Evolutionary conservation across 2,329 filamentous ascomycete species (phyloP).

Genomic region (Botrytis paeoniae): DNA sequence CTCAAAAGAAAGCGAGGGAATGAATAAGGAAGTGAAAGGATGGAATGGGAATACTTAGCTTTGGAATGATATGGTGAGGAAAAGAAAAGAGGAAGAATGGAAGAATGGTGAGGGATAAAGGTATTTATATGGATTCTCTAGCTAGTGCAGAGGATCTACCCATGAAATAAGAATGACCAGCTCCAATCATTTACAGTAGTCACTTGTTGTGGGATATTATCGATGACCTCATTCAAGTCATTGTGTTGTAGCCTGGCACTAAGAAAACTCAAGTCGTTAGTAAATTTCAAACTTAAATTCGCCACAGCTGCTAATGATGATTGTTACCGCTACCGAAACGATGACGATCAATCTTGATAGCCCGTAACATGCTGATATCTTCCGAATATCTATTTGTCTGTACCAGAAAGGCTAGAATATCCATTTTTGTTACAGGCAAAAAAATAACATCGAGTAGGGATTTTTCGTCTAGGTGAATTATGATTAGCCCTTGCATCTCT

Average conservation of each 20-base stretch:
- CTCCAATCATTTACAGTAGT: not conserved
- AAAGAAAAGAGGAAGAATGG: not conserved
- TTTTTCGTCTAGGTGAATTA: not conserved
- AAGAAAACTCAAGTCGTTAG: not conserved
- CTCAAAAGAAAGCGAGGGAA: no score
- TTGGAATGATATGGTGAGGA: not conserved
- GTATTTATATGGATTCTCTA: not conserved
- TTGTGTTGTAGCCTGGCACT: not conserved
- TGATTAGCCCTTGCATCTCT: not conserved
- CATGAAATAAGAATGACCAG: not conserved
- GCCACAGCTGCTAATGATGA: not conserved
- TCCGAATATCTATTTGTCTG: not conserved
- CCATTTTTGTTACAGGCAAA: not conserved
- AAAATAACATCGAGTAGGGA: not conserved
- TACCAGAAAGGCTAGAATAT: not conserved
- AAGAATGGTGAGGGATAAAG: not conserved
- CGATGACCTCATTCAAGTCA: not conserved
- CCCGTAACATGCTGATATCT: fast-evolving
- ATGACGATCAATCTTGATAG: fast-evolving
- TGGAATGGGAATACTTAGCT: not conserved
- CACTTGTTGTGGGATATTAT: not conserved
- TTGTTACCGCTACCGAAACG: not conserved
- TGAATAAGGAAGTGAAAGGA: not conserved
- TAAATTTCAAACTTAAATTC: not conserved
- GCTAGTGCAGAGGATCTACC: not conserved